These are phyloP conservation scores for Geotrichum klebahnii DNA, from an alignment of 1,139 yeast species.

Conservation along the genomic window DNA sequence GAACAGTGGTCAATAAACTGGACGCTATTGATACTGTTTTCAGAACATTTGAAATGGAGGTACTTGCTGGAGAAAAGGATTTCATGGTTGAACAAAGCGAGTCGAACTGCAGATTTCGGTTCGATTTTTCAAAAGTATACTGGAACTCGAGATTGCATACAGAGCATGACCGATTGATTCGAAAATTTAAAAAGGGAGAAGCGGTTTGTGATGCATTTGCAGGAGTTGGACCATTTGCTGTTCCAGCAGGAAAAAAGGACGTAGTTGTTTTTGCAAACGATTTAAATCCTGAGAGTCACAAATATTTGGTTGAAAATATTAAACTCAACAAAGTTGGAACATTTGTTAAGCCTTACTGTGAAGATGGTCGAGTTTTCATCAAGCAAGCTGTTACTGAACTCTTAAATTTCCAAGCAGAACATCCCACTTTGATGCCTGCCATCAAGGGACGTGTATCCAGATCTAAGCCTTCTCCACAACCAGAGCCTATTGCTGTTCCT, in stretches of 20 bases:
- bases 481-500: slow-evolving; percentile 49
- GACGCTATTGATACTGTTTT: slow-evolving; percentile 82
- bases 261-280: slow-evolving; percentile 87
- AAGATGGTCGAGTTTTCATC: slow-evolving; percentile 83
- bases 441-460: slow-evolving; percentile 25
- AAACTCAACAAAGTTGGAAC: slow-evolving; percentile 55
- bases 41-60: slow-evolving; percentile 90
- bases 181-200: slow-evolving; percentile 52
- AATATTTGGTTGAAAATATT: slow-evolving; percentile 64
- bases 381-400: slow-evolving; percentile 54
- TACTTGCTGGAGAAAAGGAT: slow-evolving; percentile 72
- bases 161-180: slow-evolving; percentile 81
- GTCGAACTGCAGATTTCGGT: slow-evolving; percentile 76
- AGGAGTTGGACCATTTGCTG: slow-evolving; percentile 97
- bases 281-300: slow-evolving; percentile 80
- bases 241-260: slow-evolving; percentile 87
- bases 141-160: slow-evolving; percentile 96
- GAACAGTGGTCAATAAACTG: slow-evolving; percentile 91
- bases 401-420: slow-evolving; percentile 34
- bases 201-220: slow-evolving; percentile 95
- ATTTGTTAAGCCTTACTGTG: slow-evolving; percentile 61
- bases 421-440: slow-evolving; percentile 18
- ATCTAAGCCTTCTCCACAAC: slow-evolving; percentile 26
- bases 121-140: slow-evolving; percentile 89
- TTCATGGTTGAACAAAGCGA: slow-evolving; percentile 83